These are phyloP conservation scores for Colletotrichum sp. DNA, from an alignment of 2,329 filamentous ascomycete species.

Conservation along the genomic window DNA sequence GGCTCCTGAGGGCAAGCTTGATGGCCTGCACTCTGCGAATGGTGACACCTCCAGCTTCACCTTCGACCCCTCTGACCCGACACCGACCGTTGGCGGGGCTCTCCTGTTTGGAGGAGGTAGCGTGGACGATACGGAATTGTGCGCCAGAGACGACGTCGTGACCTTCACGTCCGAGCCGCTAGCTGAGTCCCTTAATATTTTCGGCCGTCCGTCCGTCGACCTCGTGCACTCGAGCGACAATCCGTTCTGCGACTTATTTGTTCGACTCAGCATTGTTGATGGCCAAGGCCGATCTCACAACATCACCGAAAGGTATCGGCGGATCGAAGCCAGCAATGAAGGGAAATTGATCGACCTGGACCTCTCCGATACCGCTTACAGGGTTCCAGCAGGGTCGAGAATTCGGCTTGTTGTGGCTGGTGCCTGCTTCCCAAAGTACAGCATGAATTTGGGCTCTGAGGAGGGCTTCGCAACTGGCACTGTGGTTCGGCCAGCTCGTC, in stretches of 20 bases:
- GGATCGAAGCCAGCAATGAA: constrained; percentile 17
- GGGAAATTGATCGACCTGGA: neutral
- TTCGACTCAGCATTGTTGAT: constrained; percentile 28
- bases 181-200: constrained; percentile 20
- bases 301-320: constrained; percentile 25
- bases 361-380: constrained; percentile 25
- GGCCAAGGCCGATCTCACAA: constrained; percentile 25
- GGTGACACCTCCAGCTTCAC: constrained; percentile 16
- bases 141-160: constrained; percentile 25
- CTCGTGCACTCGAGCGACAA: constrained; percentile 27
- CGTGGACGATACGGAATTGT: constrained; percentile 23
- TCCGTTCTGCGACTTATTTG: constrained; percentile 27
- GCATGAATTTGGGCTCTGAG: constrained; percentile 23
- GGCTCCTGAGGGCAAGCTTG: neutral
- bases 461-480: constrained; percentile 23
- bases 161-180: constrained; percentile 26
- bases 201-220: constrained; percentile 25
- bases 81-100: constrained; percentile 25
- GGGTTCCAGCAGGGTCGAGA: constrained; percentile 23
- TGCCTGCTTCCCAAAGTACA: constrained; percentile 23
- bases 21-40: neutral
- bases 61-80: constrained; percentile 28
- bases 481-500: constrained; percentile 8
- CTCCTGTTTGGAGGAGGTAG: constrained; percentile 13
- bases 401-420: constrained; percentile 28